These are phyloP conservation scores for Conringia planisiliqua DNA, from an alignment of 345 rosid genomes.

Conservation along the genomic window DNA sequence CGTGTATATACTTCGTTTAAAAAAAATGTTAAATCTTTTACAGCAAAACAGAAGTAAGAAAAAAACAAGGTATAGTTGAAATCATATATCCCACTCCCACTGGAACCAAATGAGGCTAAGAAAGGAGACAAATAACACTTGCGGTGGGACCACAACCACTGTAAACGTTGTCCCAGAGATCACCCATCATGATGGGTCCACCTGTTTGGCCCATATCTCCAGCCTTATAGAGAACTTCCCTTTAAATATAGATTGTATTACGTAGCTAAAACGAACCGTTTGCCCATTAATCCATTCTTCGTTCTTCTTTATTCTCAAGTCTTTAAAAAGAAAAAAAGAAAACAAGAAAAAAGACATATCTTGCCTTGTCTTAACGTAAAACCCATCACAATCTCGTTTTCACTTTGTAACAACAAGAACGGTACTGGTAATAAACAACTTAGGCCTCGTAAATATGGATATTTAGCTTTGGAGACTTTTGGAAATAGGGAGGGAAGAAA, in stretches of 20 bases:
- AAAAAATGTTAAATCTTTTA: background rate
- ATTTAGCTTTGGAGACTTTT: background rate
- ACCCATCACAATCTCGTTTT: background rate
- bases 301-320: constrained; percentile 2
- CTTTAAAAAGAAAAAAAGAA: too few relatives aligned
- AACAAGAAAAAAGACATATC: background rate
- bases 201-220: constrained; percentile 35
- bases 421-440: background rate
- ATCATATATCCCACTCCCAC: background rate
- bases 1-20: background rate
- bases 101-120: constrained; percentile 22
- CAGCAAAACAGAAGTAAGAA: background rate
- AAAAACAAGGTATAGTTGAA: background rate
- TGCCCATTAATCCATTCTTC: background rate
- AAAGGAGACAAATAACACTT: constrained; percentile 20
- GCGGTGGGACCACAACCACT: constrained; percentile 22
- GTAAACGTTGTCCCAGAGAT: constrained; percentile 33
- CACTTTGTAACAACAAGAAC: background rate
- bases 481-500: background rate
- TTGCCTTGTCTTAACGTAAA: constrained; percentile 23
- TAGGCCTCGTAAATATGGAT: background rate
- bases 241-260: background rate
- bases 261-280: constrained; percentile 4
- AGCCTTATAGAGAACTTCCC: background rate
- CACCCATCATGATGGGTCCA: constrained; percentile 29